Conservation (phyloP, 805 yeast species). For the Tetrapisispora pingtungensis region DNA sequence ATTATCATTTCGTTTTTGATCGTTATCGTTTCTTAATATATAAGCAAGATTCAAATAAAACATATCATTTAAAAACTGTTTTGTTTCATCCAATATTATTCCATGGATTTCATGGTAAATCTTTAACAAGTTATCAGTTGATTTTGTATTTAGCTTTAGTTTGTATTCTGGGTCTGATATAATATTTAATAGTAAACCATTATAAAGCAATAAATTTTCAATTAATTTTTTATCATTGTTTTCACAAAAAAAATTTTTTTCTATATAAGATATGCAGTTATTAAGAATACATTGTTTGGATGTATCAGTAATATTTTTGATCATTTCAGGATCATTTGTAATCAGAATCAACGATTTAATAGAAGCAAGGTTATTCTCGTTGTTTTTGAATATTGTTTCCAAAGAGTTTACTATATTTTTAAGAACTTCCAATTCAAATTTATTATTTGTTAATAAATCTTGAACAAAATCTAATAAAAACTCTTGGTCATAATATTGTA, state of each 20-base stretch:
- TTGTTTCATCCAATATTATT: background rate
- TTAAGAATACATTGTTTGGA: constrained; percentile 2
- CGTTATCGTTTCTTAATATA: constrained; percentile 7
- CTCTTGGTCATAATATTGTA: background rate
- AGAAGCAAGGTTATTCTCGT: background rate
- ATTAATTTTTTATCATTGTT: constrained; percentile 3
- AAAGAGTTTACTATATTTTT: background rate
- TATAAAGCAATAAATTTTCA: constrained; percentile 10
- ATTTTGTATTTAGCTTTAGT: background rate
- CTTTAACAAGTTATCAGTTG: background rate
- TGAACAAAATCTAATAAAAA: background rate
- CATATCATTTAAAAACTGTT: constrained; percentile 5
- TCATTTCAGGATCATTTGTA: constrained; percentile 11
- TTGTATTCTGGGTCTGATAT: background rate
- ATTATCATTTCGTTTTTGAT: constrained; percentile 3
- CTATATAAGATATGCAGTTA: constrained; percentile 3
- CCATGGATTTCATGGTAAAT: background rate
- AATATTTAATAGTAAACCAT: constrained; percentile 13
- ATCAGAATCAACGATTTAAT: constrained; percentile 18
- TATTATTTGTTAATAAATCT: background rate
- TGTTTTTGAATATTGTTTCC: background rate
- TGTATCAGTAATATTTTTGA: background rate
- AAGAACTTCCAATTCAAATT: background rate
- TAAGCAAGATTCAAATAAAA: constrained; percentile 13
- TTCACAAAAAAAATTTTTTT: constrained; percentile 1